Conservation (phyloP, 352 stramenopile species). For the Pythium aphanidermatum region DNA sequence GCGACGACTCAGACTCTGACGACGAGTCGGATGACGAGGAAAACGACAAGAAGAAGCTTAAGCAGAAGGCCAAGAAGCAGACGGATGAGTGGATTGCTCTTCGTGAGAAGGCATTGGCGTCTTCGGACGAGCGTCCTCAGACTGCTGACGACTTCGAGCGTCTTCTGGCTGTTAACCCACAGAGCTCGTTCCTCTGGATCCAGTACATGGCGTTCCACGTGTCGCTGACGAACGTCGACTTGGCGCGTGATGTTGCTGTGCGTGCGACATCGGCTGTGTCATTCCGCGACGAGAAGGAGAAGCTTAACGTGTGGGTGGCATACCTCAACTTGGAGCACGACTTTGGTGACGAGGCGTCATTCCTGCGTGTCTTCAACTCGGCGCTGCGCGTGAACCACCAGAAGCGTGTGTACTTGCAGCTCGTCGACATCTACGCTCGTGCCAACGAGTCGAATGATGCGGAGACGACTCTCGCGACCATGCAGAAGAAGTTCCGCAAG, state of each 20-base stretch:
- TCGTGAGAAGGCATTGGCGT: constrained; percentile 91
- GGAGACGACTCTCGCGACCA: constrained; percentile 68
- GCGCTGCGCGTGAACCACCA: constrained; percentile 93
- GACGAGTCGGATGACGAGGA: constrained; percentile 39
- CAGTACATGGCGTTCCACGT: constrained; percentile 98
- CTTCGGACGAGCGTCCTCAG: constrained; percentile 89
- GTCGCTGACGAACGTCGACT: constrained; percentile 90
- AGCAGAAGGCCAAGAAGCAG: constrained; percentile 89
- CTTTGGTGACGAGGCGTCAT: constrained; percentile 89
- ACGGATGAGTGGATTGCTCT: constrained; percentile 93
- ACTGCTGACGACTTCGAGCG: constrained; percentile 94
- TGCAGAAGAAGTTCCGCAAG: constrained; percentile 91
- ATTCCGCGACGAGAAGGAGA: constrained; percentile 95
- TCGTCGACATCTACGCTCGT: constrained; percentile 90
- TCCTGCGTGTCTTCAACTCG: constrained; percentile 88
- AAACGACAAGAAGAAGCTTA: constrained; percentile 41
- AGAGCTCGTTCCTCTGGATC: constrained; percentile 96
- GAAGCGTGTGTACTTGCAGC: constrained; percentile 93
- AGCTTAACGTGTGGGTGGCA: constrained; percentile 96
- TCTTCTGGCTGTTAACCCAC: constrained; percentile 90
- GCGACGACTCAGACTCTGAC: constrained; percentile 42
- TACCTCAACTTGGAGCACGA: constrained; percentile 96
- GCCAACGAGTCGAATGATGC: constrained; percentile 61
- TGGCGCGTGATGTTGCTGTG: constrained; percentile 90
- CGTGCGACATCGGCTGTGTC: constrained; percentile 92